Evolutionary conservation across 169 alveolate species (phyloP), one percentile per base, ranked within the genome.

Genomic region (Blepharisma undulans): DNA sequence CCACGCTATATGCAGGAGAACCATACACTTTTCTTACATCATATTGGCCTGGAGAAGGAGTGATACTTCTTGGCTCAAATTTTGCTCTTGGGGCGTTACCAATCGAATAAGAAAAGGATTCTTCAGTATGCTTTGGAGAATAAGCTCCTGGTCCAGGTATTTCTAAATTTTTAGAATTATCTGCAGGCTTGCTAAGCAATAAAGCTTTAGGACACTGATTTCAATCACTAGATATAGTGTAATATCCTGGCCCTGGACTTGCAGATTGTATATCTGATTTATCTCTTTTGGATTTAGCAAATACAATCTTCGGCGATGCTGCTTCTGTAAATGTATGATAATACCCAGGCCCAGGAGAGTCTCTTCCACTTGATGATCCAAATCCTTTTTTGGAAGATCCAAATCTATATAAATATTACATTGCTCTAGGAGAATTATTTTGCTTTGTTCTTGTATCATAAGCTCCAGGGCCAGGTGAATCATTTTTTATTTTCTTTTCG

Each of bases 141-240:
- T 78, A 78, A 78, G 86, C 10, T 2, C 86, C 86, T 32, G 86
- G 86, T 4, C 86, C 86, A 29, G 86, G 86, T 32, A 78, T 36
- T 78, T 36, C 60, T 5, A 61, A 78, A 29, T 78, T 36, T 78
- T 78, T 25, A 14, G 71, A 29, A 12, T 4, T 25, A 48, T 5
- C 66, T 48, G 12, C 7, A 10, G 66, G 66, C 12, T 48, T 48
- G 66, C 66, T 48, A 48, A 48, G 66, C 14, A 48, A 18, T 5
- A 48, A 48, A 10, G 66, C 66, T 48, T 48, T 48, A 1, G 66
- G 66, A 18, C 66, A 48, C 14, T 48, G 66, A 48, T 18, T 48
- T 5, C 66, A 48, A 18, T 48, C 66, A 5, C 66, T 48, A 48
- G 66, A 48, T 78, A 34, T 27, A 25, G 34, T 78, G 18, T 78